Evolutionary conservation across 768 basidiomycete species (phyloP).

Genomic region (Suillus subaureus): DNA sequence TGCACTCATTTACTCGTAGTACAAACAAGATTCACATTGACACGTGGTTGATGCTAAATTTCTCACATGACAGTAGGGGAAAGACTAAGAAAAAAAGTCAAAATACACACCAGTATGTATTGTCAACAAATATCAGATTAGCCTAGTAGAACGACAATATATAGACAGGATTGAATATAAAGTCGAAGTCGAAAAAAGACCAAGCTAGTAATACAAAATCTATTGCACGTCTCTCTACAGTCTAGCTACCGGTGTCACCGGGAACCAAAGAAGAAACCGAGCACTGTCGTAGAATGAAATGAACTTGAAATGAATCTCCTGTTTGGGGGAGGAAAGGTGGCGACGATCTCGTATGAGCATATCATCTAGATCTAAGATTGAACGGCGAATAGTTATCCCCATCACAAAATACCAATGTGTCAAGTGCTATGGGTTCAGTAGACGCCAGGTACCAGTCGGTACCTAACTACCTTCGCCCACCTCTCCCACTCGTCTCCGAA

Average conservation of each 20-base stretch:
- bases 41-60: too few relatives aligned
- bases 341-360: not conserved
- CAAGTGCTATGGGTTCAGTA: conserved; percentile 17
- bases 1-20: too few relatives aligned
- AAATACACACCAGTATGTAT: too few relatives aligned
- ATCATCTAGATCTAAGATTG: not conserved
- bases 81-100: too few relatives aligned
- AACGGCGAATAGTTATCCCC: not conserved
- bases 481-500: not conserved
- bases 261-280: not conserved
- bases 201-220: not conserved
- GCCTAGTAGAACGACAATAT: too few relatives aligned
- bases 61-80: too few relatives aligned
- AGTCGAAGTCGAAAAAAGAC: too few relatives aligned
- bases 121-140: too few relatives aligned
- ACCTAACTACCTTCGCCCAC: conserved; percentile 32
- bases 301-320: not conserved
- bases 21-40: too few relatives aligned
- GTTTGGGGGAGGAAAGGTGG: not conserved
- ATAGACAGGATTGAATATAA: too few relatives aligned
- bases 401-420: not conserved
- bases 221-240: not conserved
- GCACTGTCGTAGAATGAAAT: not conserved
- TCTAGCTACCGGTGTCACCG: not conserved
- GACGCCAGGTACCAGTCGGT: conserved; percentile 34